These are phyloP conservation scores for Seiridium unicorne DNA, from an alignment of 2,329 filamentous ascomycete species.

Conservation along the genomic window DNA sequence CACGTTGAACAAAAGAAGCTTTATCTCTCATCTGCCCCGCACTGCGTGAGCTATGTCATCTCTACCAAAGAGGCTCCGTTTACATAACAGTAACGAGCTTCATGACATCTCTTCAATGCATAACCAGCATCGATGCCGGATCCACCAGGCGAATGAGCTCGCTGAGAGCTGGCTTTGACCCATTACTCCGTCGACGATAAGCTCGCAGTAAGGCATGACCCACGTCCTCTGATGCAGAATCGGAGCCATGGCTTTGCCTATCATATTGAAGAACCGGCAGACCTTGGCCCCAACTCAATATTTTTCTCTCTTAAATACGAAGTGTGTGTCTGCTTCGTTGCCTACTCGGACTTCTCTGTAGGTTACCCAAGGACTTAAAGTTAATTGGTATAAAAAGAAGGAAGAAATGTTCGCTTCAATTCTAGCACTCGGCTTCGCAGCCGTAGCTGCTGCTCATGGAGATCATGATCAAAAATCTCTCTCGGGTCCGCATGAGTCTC, in stretches of 20 bases:
- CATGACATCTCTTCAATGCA: conserved; percentile 2
- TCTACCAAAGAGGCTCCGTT: not conserved
- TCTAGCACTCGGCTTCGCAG: conserved; percentile 40
- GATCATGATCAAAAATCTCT: conserved; percentile 57
- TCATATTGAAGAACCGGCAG: not conserved
- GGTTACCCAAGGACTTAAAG: not conserved
- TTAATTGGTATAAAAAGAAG: not conserved
- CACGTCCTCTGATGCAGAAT: conserved; percentile 1
- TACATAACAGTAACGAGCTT: conserved; percentile 6
- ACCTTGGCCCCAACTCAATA: not conserved
- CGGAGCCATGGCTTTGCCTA: not conserved
- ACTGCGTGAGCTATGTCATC: not conserved
- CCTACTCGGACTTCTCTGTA: not conserved
- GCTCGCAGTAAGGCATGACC: not conserved
- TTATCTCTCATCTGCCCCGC: conserved; percentile 7
- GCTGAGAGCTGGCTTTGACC: no score
- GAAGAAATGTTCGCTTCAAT: conserved; percentile 14
- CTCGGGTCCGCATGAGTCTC: conserved; percentile 66
- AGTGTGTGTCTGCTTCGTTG: not conserved
- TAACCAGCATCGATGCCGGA: not conserved
- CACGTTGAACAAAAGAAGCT: not conserved
- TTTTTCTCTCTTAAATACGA: not conserved
- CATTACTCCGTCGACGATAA: conserved; percentile 1
- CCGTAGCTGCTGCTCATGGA: conserved; percentile 57
- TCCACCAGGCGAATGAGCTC: not conserved